Evolutionary conservation across 768 basidiomycete genomes (phyloP).

Genomic region (Calocybe cyanea): DNA sequence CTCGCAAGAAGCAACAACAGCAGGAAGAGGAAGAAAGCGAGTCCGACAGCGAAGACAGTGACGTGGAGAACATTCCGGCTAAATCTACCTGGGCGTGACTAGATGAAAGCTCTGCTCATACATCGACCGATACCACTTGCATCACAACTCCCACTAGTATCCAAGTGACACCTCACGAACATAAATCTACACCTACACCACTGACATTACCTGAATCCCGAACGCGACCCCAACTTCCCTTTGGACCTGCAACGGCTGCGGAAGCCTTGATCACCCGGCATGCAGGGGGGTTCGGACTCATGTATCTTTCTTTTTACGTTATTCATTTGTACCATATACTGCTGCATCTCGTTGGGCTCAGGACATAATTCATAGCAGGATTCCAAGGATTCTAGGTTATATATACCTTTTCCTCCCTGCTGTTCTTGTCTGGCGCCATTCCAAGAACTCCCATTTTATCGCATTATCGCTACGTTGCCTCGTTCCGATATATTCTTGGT

Average conservation of each 20-base stretch:
- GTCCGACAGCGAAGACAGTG: constrained; percentile 36
- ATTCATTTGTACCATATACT: constrained; percentile 22
- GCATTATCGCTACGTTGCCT: background rate
- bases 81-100: constrained; percentile 19
- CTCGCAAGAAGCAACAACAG: constrained; percentile 19
- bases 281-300: constrained; percentile 16
- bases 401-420: no score
- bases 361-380: background rate
- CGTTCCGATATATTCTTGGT: constrained; percentile 12
- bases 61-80: constrained; percentile 34
- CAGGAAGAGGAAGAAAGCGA: constrained; percentile 25
- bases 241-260: constrained; percentile 13
- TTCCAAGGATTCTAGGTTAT: no score
- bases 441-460: background rate
- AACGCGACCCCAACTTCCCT: constrained; percentile 13
- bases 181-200: constrained; percentile 9
- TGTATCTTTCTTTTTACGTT: constrained; percentile 20
- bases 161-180: constrained; percentile 4
- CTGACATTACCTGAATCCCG: constrained; percentile 1
- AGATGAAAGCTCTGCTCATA: constrained; percentile 9
- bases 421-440: no score
- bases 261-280: constrained; percentile 16
- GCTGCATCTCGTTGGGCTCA: constrained; percentile 19
- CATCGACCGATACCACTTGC: constrained; percentile 13
- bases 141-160: constrained; percentile 12